Evolutionary conservation across 2,329 filamentous ascomycete species (phyloP), one percentile per base, ranked within the genome.

Genomic region (Aspergillus ibericus): DNA sequence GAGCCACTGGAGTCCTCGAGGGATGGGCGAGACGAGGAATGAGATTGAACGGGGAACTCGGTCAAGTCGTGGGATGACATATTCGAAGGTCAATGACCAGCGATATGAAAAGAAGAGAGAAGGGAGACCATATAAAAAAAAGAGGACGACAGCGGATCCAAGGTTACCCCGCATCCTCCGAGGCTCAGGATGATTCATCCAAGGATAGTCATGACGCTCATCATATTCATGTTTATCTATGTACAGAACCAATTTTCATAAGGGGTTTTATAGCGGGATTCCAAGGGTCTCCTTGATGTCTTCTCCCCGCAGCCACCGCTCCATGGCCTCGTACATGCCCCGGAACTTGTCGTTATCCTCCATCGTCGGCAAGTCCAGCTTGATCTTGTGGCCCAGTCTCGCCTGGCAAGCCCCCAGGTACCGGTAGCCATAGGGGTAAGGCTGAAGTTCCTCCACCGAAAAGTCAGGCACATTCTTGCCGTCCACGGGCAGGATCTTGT

Each of bases 1-100:
- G 42, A 29, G 5, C 15, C 16, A 38, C 22, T 15, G 18, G 36
- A 27, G 8, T 25, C 15, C 6, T 52, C 50, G 9, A 15, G 20
- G 6, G 48, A 36, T 3, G 22, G 12, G 6, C 49, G 25, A 46
- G 44, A 56, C 58, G 36, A 27, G 35, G 25, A 4, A 54, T 49
- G 36, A 20, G 13, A 16, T 42, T 1, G 48, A 15, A 60, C 48
- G 13, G 40, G 22, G 15, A 50, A 20, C 20, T 60, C 51, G 13
- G 34, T 1, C 48, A 56, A 7, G n/a, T 46, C 27, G 44, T 54
- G 56, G 50, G 47, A 57, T 53, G 44, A 46, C 60, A 66, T 61
- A 10, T 15, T 16, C 15, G 22, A 47, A 13, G 29, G 0, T 16
- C 6, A 1, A 22, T 12, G 10, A 13, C 8, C 7, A 12, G 27